Base-by-base conservation (phyloP, 768 basidiomycete species). In the Leccinum fibrillosum region DNA sequence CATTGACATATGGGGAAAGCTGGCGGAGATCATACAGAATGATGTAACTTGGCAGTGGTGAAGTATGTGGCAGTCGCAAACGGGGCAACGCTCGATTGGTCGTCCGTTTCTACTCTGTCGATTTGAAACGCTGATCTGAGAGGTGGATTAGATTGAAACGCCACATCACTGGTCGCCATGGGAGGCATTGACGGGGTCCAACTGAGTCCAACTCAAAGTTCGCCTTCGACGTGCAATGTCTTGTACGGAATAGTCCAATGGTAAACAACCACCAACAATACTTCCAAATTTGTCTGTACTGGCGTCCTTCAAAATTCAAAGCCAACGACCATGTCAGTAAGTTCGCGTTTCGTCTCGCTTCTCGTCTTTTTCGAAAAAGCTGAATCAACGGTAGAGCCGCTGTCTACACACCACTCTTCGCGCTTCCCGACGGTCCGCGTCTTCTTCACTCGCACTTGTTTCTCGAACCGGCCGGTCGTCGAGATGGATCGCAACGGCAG, bases 401-500 rank as follows among this genome's bases (percentile, higher is more conserved):
- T 61, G 54, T 28, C 55, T 68, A 2, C 42, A 53, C 25, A 32
- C 65, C 17, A 32, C 65, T 23, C 55, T 72, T 49, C 63, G 64
- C 13, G 56, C 60, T 11, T 56, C 63, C 28, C 57, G 26, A 28
- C 26, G 69, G 44, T 62, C 60, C 10, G 37, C 59, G n/a, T 56
- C 61, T 10, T 56, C 54, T 56, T 61, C 23, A 54, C 45, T 55
- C 17, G 56, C 39, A 35, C 56, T 66, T 54, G 63, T 53, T 10
- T 61, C 68, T 11, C 62, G 71, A 57, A 63, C 74, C 37, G 68
- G 66, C 61, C 74, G 75, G 11, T 42, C 39, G 17, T 76, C 79
- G 65, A 78, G 87, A 78, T 83, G 79, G 73, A 72, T 88, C 26
- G 82, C 86, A 10, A 78, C 84, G 19, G 72, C 78, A 0, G 62